A percentile compares a stretch with the other conserved stretches of the same genome.
phyloP scores from a whole-genome alignment of 1,139 yeast genomes.

The Zygoascus sp. region DNA sequence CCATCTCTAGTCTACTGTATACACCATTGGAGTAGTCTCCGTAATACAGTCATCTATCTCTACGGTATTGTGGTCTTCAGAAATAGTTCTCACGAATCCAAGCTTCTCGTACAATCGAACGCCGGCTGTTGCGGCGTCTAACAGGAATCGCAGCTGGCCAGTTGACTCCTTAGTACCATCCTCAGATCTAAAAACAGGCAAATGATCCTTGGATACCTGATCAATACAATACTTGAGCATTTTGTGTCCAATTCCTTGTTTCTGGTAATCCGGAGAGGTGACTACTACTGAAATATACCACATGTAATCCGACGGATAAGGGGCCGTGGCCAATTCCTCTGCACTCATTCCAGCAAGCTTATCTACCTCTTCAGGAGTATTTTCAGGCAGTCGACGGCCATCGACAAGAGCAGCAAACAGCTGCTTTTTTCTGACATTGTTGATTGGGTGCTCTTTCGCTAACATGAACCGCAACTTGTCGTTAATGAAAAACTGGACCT shows the following conservation, averaged over 20 bases:
- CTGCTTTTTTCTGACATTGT: not conserved
- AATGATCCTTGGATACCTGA: slow-evolving; percentile 5
- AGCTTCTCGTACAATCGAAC: not conserved
- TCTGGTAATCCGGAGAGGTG: not conserved
- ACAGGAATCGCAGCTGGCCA: not conserved
- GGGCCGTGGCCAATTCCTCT: slow-evolving; percentile 1
- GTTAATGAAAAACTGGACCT: not conserved
- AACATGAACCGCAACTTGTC: slow-evolving; percentile 4
- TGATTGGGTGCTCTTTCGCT: not conserved
- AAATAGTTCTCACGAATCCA: slow-evolving; percentile 1
- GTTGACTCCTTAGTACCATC: slow-evolving; percentile 4
- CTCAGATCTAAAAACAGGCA: slow-evolving; percentile 2
- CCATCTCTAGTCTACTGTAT: not conserved
- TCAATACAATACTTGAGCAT: slow-evolving; percentile 4
- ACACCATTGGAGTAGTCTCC: not conserved
- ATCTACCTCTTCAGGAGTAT: slow-evolving; percentile 4
- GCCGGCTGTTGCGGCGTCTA: not conserved
- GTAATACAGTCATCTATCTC: not conserved
- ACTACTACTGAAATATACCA: slow-evolving; percentile 4
- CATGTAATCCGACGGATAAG: slow-evolving; percentile 3
- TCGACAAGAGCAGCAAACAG: not conserved
- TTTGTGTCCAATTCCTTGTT: slow-evolving; percentile 5
- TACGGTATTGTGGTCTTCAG: not conserved
- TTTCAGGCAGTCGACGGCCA: not conserved
- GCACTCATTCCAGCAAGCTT: not conserved